Base-by-base conservation (phyloP, 176 grass and related monocot genomes). In the Cocos nucifera region DNA sequence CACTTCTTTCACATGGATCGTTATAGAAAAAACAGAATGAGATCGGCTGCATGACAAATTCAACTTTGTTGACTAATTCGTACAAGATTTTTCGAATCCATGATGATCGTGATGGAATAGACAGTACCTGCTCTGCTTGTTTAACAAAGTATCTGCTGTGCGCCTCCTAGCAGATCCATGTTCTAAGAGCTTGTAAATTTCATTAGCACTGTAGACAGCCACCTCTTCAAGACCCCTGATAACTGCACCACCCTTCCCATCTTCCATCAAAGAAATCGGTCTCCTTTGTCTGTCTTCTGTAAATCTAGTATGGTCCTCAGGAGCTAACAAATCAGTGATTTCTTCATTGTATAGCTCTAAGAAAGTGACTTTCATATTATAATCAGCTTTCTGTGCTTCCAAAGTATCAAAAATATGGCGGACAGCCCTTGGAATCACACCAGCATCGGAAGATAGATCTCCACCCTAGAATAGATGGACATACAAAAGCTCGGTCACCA, bases 261-360 rank as follows among this genome's bases (percentile, higher is more conserved):
- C 90, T 69, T 95, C 85, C 78, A 95, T 86, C 58, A 95, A 76
- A 66, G 80, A 76, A 75, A 95, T 73, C 10, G 61, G 52, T 58
- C 63, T 89, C 68, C 78, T 89, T 20, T 75, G 82, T 59, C 70
- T 89, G 71, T 80, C 90, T 79, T 86, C 90, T 58, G 70, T 30
- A 28, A 72, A 75, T 64, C 70, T 85, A 59, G 28, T 68, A 55
- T 89, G 82, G 51, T 89, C 82, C 56, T 95, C 90, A 16, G 57
- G 57, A 69, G 76, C 73, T 76, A 95, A 83, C 15, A 95, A 63
- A 66, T 95, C 90, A 56, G 79, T 89, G 54, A 95, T 78, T 15
- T 89, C 85, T 78, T 95, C 90, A 23, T 95, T 95, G 63, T 95
- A 95, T 27, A 95, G 82, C 59, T 95, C 90, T 72, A 95, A 53